Evolutionary conservation across 805 yeast genomes (phyloP).

Genomic region (Ogataea haglerorum): DNA sequence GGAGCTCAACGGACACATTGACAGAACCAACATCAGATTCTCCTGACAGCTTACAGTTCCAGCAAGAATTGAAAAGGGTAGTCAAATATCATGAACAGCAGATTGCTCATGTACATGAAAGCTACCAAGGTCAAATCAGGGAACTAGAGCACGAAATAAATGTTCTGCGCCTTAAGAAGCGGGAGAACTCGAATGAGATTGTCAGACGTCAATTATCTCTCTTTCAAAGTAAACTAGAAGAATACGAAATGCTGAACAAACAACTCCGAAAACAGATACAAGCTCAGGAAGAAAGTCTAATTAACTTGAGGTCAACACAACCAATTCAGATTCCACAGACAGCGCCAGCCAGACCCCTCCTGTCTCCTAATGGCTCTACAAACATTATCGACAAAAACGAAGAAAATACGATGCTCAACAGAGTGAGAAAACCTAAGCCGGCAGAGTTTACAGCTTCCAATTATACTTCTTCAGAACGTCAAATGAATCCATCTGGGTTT

Average conservation of each 20-base stretch:
- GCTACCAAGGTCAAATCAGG: neutral
- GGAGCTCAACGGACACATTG: constrained; percentile 1
- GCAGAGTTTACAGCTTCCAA: neutral
- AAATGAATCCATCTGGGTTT: constrained; percentile 3
- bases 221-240: constrained; percentile 13
- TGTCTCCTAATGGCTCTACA: neutral
- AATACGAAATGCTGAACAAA: constrained; percentile 5
- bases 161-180: neutral
- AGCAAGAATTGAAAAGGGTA: neutral
- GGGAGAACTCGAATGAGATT: neutral
- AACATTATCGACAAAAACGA: neutral
- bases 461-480: neutral
- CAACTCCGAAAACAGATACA: constrained; percentile 11
- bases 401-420: neutral
- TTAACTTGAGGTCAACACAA: constrained; percentile 18
- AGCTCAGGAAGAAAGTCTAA: constrained; percentile 18
- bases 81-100: neutral
- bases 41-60: neutral
- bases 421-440: neutral
- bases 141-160: constrained; percentile 1
- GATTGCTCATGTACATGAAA: neutral
- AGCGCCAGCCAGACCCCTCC: neutral
- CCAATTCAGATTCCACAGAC: constrained; percentile 24
- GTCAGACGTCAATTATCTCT: constrained; percentile 2
- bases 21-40: neutral